Base-by-base conservation (phyloP, 106 monocot genomes). In the Dendrobium huoshanense region DNA sequence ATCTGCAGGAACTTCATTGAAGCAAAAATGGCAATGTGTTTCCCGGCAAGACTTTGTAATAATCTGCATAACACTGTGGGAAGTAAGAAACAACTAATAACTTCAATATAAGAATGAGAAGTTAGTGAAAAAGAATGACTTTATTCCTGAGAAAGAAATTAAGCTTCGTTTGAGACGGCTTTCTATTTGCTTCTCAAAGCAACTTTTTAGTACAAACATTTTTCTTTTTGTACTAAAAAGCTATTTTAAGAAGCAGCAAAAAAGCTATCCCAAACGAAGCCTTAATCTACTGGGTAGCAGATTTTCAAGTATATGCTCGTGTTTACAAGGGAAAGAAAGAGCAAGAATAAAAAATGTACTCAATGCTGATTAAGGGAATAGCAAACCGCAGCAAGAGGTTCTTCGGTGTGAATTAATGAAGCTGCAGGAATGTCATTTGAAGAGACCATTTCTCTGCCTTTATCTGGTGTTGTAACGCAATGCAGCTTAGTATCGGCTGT, bases 21-120 rank as follows among this genome's bases (percentile, higher is more conserved):
- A 88, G 86, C 98, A 94, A 75, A 86, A 95, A 85, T 94, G 94
- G 59, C 98, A 94, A 51, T 98, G 92, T 80, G 88, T 89, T 55
- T 94, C 92, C 22, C 98, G 86, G 77, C 77, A 91, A 75, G 85
- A 77, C 75, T 98, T 98, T 79, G 79, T 75, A 81, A 98, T 64
- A 24, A 98, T 87, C 98, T 98, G 89, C 84, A 88, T 31, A 79
- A 58, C 24, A 85, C 67, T 82, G 77, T 79, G 11, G 25, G 45
- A 83, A 80, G 84, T 85, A 89, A 85, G 81, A 85, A 24, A 59
- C 44, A 78, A 72, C 65, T 61, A 77, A 22, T 42, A 79, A 78
- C 72, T 78, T 79, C 74, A 75, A 79, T 41, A n/a, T 47, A 79
- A 44, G 4, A 5, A 65, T 9, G 79, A 31, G 33, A 20, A 42